Conservation (phyloP, 202 grass and related monocot genomes). For the Setaria italica region DNA sequence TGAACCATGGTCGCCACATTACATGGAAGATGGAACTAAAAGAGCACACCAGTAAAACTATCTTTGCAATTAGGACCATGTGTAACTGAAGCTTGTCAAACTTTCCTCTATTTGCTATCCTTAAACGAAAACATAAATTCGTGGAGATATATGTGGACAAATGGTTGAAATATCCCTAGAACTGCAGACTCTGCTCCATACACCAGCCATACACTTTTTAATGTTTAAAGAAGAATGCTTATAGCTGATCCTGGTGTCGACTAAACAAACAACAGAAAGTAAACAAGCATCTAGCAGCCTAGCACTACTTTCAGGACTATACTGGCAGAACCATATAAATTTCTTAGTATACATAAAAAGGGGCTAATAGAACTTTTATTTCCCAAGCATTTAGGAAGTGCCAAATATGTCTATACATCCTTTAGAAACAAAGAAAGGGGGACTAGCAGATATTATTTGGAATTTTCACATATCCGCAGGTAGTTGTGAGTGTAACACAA, state of each 20-base stretch:
- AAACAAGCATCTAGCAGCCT: constrained; percentile 7
- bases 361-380: background rate
- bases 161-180: constrained; percentile 20
- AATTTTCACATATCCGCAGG: background rate
- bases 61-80: constrained; percentile 7
- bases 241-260: constrained; percentile 9
- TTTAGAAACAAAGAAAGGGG: constrained; percentile 15
- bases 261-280: constrained; percentile 8
- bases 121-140: constrained; percentile 20
- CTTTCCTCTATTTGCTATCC: background rate
- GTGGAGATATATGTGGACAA: background rate
- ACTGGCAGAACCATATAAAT: background rate
- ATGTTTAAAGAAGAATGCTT: constrained; percentile 17
- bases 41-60: constrained; percentile 12
- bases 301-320: background rate
- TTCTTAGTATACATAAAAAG: constrained; percentile 10
- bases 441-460: background rate
- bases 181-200: background rate
- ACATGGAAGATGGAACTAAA: constrained; percentile 7
- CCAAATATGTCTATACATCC: constrained; percentile 13
- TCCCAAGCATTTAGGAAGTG: constrained; percentile 23
- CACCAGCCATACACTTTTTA: background rate
- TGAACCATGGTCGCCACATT: constrained; percentile 16
- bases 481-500: background rate
- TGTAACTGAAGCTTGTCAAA: background rate